These are phyloP conservation scores for Penicillium rolfsii DNA, from an alignment of 2,329 filamentous ascomycete genomes.

Conservation along the genomic window DNA sequence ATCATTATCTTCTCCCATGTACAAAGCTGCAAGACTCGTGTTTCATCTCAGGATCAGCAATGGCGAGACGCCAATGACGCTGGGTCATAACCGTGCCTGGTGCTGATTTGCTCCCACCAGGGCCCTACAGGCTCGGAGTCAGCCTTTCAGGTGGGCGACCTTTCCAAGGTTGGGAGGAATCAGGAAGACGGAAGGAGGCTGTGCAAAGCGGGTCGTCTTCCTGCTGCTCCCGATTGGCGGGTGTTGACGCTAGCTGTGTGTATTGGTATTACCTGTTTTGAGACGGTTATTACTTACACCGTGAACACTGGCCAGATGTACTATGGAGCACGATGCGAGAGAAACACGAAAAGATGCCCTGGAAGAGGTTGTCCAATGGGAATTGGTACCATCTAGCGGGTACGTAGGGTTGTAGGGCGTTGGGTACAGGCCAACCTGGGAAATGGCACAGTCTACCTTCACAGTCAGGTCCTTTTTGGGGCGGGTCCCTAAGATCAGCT, in stretches of 20 bases:
- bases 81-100: slow-evolving; percentile 7
- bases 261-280: slow-evolving; percentile 22
- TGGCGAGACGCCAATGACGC: slow-evolving; percentile 22
- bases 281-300: slow-evolving; percentile 14
- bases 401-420: slow-evolving; percentile 1
- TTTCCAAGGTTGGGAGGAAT: slow-evolving; percentile 23
- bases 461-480: background rate
- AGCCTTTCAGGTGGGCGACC: slow-evolving; percentile 17
- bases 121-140: background rate
- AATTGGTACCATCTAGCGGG: background rate
- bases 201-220: slow-evolving; percentile 28
- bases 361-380: background rate
- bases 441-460: background rate
- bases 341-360: background rate
- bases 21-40: background rate
- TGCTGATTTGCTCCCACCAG: slow-evolving; percentile 18
- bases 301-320: background rate
- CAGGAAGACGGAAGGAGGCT: slow-evolving; percentile 23
- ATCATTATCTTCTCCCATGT: background rate
- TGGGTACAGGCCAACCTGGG: background rate
- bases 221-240: slow-evolving; percentile 23
- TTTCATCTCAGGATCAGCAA: slow-evolving; percentile 21
- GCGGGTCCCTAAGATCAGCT: background rate
- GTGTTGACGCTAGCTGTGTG: background rate
- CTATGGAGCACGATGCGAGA: background rate